These are phyloP conservation scores for Epichloe baconii DNA, from an alignment of 2,329 filamentous ascomycete species.

Conservation along the genomic window DNA sequence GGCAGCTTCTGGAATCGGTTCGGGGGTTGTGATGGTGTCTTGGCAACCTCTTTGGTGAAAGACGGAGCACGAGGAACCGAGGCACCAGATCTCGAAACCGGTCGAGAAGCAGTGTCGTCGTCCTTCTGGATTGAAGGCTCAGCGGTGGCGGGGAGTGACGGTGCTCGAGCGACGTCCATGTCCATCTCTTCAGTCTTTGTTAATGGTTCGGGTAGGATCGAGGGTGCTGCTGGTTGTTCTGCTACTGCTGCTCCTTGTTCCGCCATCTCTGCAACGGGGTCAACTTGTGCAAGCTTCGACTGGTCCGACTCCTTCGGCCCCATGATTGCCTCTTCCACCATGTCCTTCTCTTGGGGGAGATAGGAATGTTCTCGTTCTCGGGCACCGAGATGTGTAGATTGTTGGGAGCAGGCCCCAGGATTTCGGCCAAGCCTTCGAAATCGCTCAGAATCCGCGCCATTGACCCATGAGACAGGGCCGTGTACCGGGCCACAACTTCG, in stretches of 20 bases:
- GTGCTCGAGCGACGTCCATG: constrained; percentile 15
- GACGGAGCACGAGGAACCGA: constrained; percentile 1
- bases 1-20: constrained; percentile 13
- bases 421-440: constrained; percentile 27
- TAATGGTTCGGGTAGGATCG: constrained; percentile 5
- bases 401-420: constrained; percentile 24
- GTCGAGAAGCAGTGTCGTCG: constrained; percentile 1
- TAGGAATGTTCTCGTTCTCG: not conserved
- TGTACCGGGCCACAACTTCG: constrained; percentile 32
- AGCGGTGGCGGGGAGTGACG: not conserved
- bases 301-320: not conserved
- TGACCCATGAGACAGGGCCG: constrained; percentile 34
- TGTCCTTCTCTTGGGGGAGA: not conserved
- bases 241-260: not conserved
- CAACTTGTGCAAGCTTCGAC: not conserved
- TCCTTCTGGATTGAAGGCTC: not conserved
- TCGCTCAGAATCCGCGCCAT: constrained; percentile 34
- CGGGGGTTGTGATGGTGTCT: not conserved
- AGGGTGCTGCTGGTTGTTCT: not conserved
- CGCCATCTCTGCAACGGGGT: not conserved
- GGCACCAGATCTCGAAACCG: constrained; percentile 1
- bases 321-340: not conserved
- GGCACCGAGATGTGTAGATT: constrained; percentile 4
- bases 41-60: not conserved
- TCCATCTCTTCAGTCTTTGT: constrained; percentile 30